Conservation (phyloP, 2,329 filamentous ascomycete species). For the Colletotrichum lini region DNA sequence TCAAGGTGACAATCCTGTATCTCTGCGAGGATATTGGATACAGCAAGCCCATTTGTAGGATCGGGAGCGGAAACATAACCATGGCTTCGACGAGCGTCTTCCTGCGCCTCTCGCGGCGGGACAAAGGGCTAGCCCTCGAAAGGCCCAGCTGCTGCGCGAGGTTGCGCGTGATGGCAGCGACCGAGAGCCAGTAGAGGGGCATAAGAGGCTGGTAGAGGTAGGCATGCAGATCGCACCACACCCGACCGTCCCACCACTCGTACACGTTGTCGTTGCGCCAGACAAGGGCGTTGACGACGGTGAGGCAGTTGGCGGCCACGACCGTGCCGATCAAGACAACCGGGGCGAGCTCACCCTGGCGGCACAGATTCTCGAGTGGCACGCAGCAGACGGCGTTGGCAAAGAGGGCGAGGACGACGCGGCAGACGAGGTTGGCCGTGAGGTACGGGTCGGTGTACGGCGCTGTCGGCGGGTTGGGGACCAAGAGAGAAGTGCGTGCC, state of each 20-base stretch:
- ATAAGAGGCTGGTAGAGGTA: constrained; percentile 61
- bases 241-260: constrained; percentile 66
- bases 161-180: constrained; percentile 69
- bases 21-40: constrained; percentile 63
- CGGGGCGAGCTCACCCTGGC: constrained; percentile 69
- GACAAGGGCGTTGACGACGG: constrained; percentile 65
- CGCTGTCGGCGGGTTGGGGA: constrained; percentile 31
- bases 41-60: constrained; percentile 64
- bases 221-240: constrained; percentile 68
- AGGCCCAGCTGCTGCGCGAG: constrained; percentile 66
- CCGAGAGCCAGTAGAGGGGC: constrained; percentile 63
- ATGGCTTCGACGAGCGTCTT: constrained; percentile 63
- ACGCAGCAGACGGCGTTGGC: constrained; percentile 64
- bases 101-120: constrained; percentile 57
- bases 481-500: constrained; percentile 4
- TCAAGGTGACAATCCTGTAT: constrained; percentile 64
- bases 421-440: constrained; percentile 62
- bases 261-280: constrained; percentile 67
- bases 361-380: constrained; percentile 65
- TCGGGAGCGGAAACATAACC: constrained; percentile 68
- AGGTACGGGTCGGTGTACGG: constrained; percentile 46
- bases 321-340: constrained; percentile 63
- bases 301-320: constrained; percentile 63
- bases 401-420: constrained; percentile 63
- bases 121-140: constrained; percentile 57